Percentiles rank a stretch among this genome's conserved stretches.
These are phyloP conservation scores for Trametes polyzona DNA, from an alignment of 1,284 basidiomycete genomes.

Conservation along the genomic window DNA sequence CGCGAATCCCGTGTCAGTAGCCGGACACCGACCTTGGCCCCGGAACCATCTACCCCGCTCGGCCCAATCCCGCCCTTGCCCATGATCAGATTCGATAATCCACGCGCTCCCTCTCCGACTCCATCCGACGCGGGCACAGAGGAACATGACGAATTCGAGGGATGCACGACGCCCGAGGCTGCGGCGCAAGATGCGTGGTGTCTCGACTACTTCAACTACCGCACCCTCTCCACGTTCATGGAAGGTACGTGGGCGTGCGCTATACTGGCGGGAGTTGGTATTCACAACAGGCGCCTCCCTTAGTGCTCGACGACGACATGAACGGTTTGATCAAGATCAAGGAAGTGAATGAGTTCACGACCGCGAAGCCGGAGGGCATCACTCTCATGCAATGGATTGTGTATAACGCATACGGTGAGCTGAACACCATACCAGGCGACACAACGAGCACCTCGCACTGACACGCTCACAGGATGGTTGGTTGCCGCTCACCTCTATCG, in stretches of 20 bases:
- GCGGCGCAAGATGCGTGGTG: slow-evolving; percentile 5
- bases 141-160: slow-evolving; percentile 6
- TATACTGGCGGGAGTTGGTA: not conserved
- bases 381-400: slow-evolving; percentile 13
- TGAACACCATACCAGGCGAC: not conserved
- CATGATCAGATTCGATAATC: not conserved
- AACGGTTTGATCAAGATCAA: slow-evolving; percentile 15
- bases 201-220: slow-evolving; percentile 9
- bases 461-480: slow-evolving; percentile 5
- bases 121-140: slow-evolving; percentile 4
- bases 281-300: not conserved
- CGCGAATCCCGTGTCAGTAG: not conserved
- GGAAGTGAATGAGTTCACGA: slow-evolving; percentile 10
- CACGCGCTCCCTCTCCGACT: not conserved
- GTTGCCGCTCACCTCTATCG: slow-evolving; percentile 4
- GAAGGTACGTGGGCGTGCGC: not conserved
- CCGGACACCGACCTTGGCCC: not conserved
- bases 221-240: slow-evolving; percentile 11
- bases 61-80: not conserved
- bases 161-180: not conserved
- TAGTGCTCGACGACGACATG: slow-evolving; percentile 11
- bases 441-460: not conserved
- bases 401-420: slow-evolving; percentile 7
- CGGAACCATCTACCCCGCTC: not conserved
- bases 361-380: not conserved